Conservation (phyloP, 306 rosid genomes). For the Macrotyloma uniflorum region DNA sequence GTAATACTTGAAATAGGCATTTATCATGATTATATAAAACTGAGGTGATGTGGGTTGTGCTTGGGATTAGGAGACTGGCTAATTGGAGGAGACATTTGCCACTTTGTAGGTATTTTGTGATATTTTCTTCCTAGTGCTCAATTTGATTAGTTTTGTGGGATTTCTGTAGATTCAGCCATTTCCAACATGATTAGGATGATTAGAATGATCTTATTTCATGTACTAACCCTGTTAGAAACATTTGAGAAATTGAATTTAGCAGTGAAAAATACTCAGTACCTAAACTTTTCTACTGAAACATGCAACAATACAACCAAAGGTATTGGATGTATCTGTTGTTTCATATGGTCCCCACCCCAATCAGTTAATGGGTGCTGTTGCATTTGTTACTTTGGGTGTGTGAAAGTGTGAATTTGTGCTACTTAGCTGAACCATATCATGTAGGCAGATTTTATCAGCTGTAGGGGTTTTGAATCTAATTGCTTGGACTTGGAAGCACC, state of each 20-base stretch:
- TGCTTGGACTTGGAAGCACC: neutral
- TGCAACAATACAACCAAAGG: neutral
- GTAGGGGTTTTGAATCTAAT: neutral
- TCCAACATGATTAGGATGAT: neutral
- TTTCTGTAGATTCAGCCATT: neutral
- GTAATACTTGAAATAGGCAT: neutral
- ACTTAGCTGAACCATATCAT: neutral
- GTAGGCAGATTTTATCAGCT: neutral
- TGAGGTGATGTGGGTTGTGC: neutral
- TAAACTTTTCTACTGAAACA: neutral
- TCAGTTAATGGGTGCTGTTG: too few relatives aligned
- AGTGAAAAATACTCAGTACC: neutral
- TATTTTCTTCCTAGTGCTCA: neutral
- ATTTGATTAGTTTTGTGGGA: neutral
- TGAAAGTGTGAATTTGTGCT: neutral
- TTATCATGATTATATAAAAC: neutral
- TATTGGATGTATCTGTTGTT: slow-evolving; percentile 1
- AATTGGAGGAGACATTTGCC: neutral
- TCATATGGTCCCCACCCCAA: neutral
- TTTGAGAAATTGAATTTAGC: neutral
- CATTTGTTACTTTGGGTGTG: neutral
- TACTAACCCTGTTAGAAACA: neutral
- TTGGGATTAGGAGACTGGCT: slow-evolving; percentile 11
- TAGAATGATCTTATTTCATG: neutral
- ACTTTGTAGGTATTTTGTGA: neutral